Base-by-base conservation (phyloP, 2,329 filamentous ascomycete species). In the Epichloe hybrida region DNA sequence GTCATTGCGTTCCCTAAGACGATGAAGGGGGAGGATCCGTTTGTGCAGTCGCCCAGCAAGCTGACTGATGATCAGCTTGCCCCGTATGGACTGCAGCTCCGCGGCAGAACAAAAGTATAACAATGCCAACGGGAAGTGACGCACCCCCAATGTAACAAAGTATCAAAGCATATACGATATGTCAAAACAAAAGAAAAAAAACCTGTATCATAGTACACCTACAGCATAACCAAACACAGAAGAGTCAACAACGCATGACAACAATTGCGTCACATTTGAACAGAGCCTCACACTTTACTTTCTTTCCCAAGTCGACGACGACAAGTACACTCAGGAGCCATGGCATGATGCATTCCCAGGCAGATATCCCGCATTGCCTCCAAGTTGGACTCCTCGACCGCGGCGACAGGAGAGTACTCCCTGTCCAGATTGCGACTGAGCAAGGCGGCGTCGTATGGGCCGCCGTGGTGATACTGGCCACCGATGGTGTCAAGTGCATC, bases 1-100 rank as follows among this genome's bases (percentile, higher is more conserved):
- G 91, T 98, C 2, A 96, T 98, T 66, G 90, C 90, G 0, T 98
- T 98, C 62, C 94, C 93, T 0, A 98, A 98, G 73, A 90, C 81
- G 54, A 89, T 88, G 54, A 89, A 83, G 64, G 90, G 0, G 0
- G 86, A 95, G 62, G 93, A 98, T 68, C 67, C 81, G 51, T 78
- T 95, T 66, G 88, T 95, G 3, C 81, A 80, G 58, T 87, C 86
- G 55, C 93, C 93, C 0, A 82, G 82, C 48, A 66, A 65, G 55
- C 73, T 95, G 56, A 86, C 76, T 0, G 69, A 79, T 52, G 76
- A 78, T 47, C 70, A 76, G 56, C 63, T 77, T 49, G 62, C 59
- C 48, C 72, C 70, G 0, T 79, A 78, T 54, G 71, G 76, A 11
- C 55, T 77, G 39, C 60, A 64, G 43, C 54, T 68, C 5, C 41